These are phyloP conservation scores for Rutstroemia sydowiana DNA, from an alignment of 2,329 filamentous ascomycete species.

Conservation along the genomic window DNA sequence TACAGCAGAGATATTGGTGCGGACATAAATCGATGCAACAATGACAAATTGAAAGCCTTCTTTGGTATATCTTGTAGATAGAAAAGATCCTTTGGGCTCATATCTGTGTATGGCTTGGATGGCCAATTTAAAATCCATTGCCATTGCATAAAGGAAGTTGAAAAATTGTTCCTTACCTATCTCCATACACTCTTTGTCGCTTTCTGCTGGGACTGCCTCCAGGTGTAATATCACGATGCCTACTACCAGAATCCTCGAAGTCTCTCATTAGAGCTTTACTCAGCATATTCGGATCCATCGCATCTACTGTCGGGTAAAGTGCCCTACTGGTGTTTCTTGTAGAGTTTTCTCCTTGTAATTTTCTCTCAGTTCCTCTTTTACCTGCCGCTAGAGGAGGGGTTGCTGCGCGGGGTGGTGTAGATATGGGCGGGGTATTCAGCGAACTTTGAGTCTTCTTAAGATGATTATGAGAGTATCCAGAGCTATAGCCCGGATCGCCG, in stretches of 20 bases:
- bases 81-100: no score
- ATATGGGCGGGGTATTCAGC: constrained; percentile 25
- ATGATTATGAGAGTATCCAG: constrained; percentile 19
- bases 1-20: background rate
- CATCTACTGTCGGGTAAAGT: constrained; percentile 15
- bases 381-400: constrained; percentile 27
- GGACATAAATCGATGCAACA: background rate
- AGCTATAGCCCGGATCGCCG: constrained; percentile 20
- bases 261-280: constrained; percentile 51
- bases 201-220: constrained; percentile 61
- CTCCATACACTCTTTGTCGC: constrained; percentile 58
- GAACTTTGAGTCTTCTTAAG: constrained; percentile 21
- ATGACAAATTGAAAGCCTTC: background rate
- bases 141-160: background rate
- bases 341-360: constrained; percentile 18
- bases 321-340: constrained; percentile 16
- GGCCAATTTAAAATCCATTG: background rate
- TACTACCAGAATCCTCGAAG: constrained; percentile 50
- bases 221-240: constrained; percentile 51
- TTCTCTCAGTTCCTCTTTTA: constrained; percentile 27
- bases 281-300: constrained; percentile 47
- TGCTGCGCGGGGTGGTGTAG: constrained; percentile 26
- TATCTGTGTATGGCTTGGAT: background rate
- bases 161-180: constrained; percentile 33
- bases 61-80: background rate